phyloP scores from a whole-genome alignment of 441 rosid genomes.

The Bruguiera hainesii region DNA sequence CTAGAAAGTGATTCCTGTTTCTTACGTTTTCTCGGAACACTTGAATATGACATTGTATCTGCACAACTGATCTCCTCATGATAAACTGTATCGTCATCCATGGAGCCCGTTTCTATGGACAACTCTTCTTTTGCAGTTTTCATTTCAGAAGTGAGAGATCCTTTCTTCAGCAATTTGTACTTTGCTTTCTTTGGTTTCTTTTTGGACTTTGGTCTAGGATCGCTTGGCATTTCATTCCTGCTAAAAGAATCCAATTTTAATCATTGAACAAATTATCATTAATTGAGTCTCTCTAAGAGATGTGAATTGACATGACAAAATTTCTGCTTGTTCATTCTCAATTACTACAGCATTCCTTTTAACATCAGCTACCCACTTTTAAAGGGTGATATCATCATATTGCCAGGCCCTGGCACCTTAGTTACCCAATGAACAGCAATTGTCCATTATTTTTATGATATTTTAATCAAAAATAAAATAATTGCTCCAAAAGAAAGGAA shows the following conservation, averaged over 20 bases:
- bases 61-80: slow-evolving; percentile 53
- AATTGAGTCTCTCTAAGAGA: background rate
- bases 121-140: slow-evolving; percentile 56
- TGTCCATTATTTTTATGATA: background rate
- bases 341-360: no score
- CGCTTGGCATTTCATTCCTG: slow-evolving; percentile 60
- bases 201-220: slow-evolving; percentile 70
- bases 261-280: slow-evolving; percentile 1
- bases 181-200: slow-evolving; percentile 92
- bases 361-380: no score
- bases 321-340: no score
- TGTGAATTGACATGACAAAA: background rate
- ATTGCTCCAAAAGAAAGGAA: background rate
- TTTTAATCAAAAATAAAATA: background rate
- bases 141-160: slow-evolving; percentile 67
- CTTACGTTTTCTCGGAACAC: slow-evolving; percentile 60
- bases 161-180: slow-evolving; percentile 90
- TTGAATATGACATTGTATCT: slow-evolving; percentile 47
- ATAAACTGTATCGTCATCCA: slow-evolving; percentile 51
- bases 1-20: slow-evolving; percentile 42
- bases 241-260: slow-evolving; percentile 14
- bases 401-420: background rate
- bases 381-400: no score
- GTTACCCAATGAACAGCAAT: background rate
- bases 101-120: slow-evolving; percentile 46